Base-by-base conservation (phyloP, 2,329 filamentous ascomycete species). In the Ascochyta clinopodiicola region DNA sequence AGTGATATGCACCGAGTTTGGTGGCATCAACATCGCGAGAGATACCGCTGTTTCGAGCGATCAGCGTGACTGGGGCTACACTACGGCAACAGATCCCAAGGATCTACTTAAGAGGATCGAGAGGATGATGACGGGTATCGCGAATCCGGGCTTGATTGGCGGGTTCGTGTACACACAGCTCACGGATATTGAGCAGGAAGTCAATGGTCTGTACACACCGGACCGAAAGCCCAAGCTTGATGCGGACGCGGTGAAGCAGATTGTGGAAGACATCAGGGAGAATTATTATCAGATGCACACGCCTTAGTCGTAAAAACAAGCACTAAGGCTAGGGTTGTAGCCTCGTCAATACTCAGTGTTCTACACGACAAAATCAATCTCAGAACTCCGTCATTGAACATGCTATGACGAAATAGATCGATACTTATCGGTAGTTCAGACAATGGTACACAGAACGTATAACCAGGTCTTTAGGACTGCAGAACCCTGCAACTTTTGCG, bases 121-220 rank as follows among this genome's bases (percentile, higher is more conserved):
- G 66, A 82, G 79, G 44, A 76, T 89, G 54, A 79, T 87, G 12
- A 82, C 81, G 70, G 86, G 80, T 0, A 81, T 88, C 15, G 81
- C 86, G 0, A 72, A 82, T 21, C 80, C 79, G 0, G 86, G 86
- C 0, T 78, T 84, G 62, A 80, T 83, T 39, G 86, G 84, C 62
- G 85, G 85, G 0, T 82, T 89, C 66, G 87, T 89, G 0, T 89
- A 87, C 63, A 89, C 87, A 2, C 87, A 89, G 59, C 66, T 89
- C 80, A 76, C 76, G 29, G 79, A 81, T 65, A 86, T 89, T 46
- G 86, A 89, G 71, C 86, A 89, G 64, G 87, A 89, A 66, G 84
- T 85, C 32, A 89, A 90, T 61, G 87, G 87, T 0, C 65, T 89
- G 22, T 89, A 88, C 62, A 83, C 85, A 0, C 87, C 83, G 59